phyloP scores from a whole-genome alignment of 768 basidiomycete species.

The Pleurotus cornucopiae region DNA sequence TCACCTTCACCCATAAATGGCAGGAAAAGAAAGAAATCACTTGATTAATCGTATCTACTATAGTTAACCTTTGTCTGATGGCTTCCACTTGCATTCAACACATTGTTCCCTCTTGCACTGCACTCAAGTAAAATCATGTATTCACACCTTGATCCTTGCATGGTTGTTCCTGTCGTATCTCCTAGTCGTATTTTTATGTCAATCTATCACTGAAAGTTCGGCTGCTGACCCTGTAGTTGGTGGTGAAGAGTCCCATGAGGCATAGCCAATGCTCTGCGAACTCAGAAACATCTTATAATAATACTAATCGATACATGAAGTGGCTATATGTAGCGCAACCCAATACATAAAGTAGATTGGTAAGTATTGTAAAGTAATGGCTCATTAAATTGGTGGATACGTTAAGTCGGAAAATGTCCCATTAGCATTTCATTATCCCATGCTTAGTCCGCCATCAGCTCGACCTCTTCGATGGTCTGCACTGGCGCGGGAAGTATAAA shows the following conservation, averaged over 20 bases:
- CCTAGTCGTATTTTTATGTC: constrained; percentile 1
- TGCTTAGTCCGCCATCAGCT: constrained; percentile 17
- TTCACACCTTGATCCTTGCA: background rate
- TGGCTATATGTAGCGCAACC: background rate
- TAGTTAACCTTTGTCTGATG: background rate
- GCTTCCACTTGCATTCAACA: background rate
- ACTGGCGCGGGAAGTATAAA: constrained; percentile 29
- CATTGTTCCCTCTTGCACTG: background rate
- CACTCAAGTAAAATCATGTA: constrained; percentile 6
- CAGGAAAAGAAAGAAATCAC: constrained; percentile 54
- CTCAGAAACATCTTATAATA: background rate
- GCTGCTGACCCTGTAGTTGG: background rate
- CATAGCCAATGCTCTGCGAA: too few species aligned
- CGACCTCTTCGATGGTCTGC: constrained; percentile 44
- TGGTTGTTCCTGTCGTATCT: background rate
- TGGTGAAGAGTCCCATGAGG: too few species aligned
- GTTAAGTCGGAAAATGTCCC: too few species aligned
- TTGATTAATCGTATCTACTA: constrained; percentile 20
- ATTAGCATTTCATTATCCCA: too few species aligned
- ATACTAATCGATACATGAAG: constrained; percentile 6
- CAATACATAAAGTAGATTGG: background rate
- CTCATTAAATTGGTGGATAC: too few species aligned
- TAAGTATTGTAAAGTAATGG: too few species aligned
- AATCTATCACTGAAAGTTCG: background rate
- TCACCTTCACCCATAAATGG: constrained; percentile 30